Base-by-base conservation (phyloP, 345 rosid species). In the Firmiana major region DNA sequence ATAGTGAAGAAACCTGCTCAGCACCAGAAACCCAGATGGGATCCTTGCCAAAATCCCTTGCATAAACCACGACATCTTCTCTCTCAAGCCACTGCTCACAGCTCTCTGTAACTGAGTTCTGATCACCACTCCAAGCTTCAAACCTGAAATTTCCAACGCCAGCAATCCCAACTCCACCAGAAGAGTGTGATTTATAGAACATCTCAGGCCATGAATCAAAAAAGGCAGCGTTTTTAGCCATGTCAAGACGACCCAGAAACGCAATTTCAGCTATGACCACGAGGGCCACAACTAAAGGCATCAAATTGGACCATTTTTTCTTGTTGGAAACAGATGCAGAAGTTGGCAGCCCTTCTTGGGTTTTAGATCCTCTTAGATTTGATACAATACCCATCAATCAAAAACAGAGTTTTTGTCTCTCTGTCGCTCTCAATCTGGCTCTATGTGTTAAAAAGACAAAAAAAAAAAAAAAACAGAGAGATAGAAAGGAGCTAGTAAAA, bases 61-160 rank as follows among this genome's bases (percentile, higher is more conserved):
- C 80, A 82, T 89, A 88, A 54, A 71, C 74, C 58, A 89, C 89
- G 49, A 86, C 84, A 75, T 93, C 99, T 79, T 88, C 89, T 80
- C 85, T 89, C 77, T 82, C 89, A 85, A 95, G 78, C 96, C 95
- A 93, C 74, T 89, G 87, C 82, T 92, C 93, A 62, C 98, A 95
- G 76, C 80, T 88, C 40, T 86, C 91, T 10, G 76, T 26, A 4
- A 38, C 79, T 74, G 45, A 63, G 22, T 73, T 83, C 63, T 40
- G 71, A 8, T 77, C 87, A 51, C 21, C 62, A 16, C 22, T 60
- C 24, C 6, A 63, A 38, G 22, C 28, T 62, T 2, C 55, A 19
- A 26, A n/a, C 49, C 48, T 71, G 17, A 67, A 19, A 67, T 78
- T 80, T 13, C 9, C 83, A 63, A 57, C 38, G 21, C 8, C 76